These are phyloP conservation scores for Orbilia ellipsospora DNA, from an alignment of 2,329 filamentous ascomycete genomes.

Conservation along the genomic window DNA sequence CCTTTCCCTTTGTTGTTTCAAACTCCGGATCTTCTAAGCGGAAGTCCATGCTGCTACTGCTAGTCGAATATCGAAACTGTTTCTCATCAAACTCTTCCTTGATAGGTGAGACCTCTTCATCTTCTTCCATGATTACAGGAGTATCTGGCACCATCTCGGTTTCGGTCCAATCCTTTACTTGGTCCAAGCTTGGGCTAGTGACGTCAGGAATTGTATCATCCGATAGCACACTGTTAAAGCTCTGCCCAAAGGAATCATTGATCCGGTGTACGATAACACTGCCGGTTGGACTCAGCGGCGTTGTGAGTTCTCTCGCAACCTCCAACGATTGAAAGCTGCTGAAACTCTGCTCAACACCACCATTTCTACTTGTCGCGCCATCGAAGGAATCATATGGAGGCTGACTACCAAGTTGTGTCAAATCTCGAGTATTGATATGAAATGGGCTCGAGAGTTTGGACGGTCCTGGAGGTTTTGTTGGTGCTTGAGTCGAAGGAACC, in stretches of 20 bases:
- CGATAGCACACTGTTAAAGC: constrained; percentile 33
- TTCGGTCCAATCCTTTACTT: constrained; percentile 19
- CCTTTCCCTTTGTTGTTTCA: not conserved
- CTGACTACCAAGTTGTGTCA: not conserved
- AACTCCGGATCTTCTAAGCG: constrained; percentile 13
- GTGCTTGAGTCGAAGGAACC: constrained; percentile 1
- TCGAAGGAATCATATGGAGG: constrained; percentile 27
- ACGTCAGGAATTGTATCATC: constrained; percentile 40
- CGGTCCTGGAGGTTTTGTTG: not conserved
- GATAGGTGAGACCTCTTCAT: constrained; percentile 46
- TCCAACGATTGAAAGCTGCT: constrained; percentile 34
- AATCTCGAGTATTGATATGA: constrained; percentile 1
- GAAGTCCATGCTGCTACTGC: constrained; percentile 13
- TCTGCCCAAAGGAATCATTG: constrained; percentile 35
- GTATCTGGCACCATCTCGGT: constrained; percentile 9
- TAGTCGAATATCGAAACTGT: constrained; percentile 15
- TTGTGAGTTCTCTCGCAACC: constrained; percentile 25
- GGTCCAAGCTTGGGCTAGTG: constrained; percentile 1
- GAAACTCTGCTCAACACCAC: constrained; percentile 26
- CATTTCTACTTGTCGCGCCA: constrained; percentile 8
- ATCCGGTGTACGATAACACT: constrained; percentile 35
- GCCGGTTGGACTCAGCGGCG: constrained; percentile 40
- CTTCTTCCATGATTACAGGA: constrained; percentile 15
- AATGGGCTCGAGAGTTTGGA: constrained; percentile 26
- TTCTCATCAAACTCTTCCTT: constrained; percentile 40